phyloP scores from a whole-genome alignment of 176 grass and related monocot genomes.

The Rhipidocladum racemiflorum region DNA sequence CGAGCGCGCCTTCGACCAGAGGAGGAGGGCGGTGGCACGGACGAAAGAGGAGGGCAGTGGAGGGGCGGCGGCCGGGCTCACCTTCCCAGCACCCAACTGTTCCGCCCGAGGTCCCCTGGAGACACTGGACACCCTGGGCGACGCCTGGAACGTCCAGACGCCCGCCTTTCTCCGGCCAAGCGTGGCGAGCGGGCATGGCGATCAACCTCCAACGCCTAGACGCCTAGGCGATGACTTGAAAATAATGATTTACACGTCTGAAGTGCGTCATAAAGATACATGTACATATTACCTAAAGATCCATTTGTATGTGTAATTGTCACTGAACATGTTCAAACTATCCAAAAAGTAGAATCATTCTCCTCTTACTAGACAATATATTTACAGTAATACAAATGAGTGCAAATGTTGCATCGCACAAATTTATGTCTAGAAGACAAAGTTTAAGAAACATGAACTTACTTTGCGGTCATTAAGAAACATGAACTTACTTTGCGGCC shows the following conservation, averaged over 20 bases:
- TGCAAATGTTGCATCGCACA: neutral
- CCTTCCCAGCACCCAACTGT: no score
- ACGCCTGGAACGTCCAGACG: no score
- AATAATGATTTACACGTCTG: neutral
- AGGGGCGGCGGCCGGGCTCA: no score
- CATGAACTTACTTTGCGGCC: conserved; percentile 50
- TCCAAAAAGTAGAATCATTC: conserved; percentile 1
- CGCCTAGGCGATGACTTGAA: no score
- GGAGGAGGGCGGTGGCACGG: no score
- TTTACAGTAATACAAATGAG: neutral
- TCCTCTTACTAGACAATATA: neutral
- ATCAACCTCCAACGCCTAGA: no score
- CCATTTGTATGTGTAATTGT: neutral
- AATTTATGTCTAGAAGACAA: neutral
- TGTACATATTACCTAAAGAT: neutral
- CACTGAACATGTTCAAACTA: neutral
- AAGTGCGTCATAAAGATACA: neutral
- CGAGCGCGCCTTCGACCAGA: no score
- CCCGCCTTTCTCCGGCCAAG: no score
- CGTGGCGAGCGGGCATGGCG: no score
- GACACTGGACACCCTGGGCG: no score
- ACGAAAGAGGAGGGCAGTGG: no score
- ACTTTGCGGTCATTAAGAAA: conserved; percentile 59
- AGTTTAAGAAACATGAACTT: conserved; percentile 22
- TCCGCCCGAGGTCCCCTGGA: no score